Conservation (phyloP, 208 protist species). For the Crithidia bombi region DNA sequence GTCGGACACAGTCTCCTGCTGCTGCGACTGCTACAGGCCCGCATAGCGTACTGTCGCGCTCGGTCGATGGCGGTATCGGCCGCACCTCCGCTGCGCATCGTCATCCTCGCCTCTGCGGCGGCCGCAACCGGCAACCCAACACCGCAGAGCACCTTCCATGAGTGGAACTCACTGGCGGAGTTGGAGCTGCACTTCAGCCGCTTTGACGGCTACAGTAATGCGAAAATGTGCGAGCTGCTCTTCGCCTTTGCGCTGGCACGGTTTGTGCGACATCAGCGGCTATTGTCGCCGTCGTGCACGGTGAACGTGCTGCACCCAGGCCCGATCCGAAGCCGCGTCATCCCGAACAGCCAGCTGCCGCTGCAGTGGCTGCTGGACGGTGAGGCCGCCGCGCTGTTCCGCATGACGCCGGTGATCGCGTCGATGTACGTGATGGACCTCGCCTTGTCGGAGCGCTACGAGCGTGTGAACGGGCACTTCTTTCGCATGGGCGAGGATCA, state of each 20-base stretch:
- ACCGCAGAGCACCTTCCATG: slow-evolving; percentile 35
- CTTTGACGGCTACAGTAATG: slow-evolving; percentile 54
- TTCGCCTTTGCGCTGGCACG: slow-evolving; percentile 65
- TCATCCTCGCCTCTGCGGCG: slow-evolving; percentile 53
- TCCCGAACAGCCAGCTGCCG: slow-evolving; percentile 48
- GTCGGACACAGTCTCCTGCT: slow-evolving; percentile 66
- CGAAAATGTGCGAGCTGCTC: slow-evolving; percentile 73
- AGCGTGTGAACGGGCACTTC: slow-evolving; percentile 64
- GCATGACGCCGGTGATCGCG: slow-evolving; percentile 62
- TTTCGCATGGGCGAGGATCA: slow-evolving; percentile 83
- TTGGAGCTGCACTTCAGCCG: slow-evolving; percentile 33
- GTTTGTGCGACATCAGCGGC: slow-evolving; percentile 42
- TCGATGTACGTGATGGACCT: slow-evolving; percentile 66
- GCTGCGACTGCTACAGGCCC: slow-evolving; percentile 54
- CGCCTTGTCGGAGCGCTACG: slow-evolving; percentile 58
- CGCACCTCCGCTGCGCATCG: slow-evolving; percentile 52
- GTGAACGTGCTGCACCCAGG: slow-evolving; percentile 67
- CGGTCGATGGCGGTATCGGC: slow-evolving; percentile 14
- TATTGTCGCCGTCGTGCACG: slow-evolving; percentile 49
- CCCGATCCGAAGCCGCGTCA: slow-evolving; percentile 44
- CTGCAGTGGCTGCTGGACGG: slow-evolving; percentile 46
- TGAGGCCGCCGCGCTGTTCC: slow-evolving; percentile 41
- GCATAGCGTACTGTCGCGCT: slow-evolving; percentile 17
- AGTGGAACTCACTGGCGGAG: slow-evolving; percentile 29
- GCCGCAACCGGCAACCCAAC: slow-evolving; percentile 44